Base-by-base conservation (phyloP, 768 basidiomycete genomes). In the Collybiopsis luxurians region DNA sequence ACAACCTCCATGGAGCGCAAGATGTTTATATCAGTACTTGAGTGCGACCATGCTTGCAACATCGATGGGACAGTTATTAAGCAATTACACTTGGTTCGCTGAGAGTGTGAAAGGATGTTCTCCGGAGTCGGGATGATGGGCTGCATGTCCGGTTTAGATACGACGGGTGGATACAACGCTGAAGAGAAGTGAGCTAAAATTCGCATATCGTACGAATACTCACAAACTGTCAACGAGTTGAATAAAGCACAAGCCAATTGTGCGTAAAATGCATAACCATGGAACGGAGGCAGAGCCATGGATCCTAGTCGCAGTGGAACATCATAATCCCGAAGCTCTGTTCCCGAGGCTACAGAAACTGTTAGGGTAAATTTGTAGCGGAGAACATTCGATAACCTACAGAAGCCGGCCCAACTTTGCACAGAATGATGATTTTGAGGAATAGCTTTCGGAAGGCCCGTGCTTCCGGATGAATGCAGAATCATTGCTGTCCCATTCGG, bases 401-500 rank as follows among this genome's bases (percentile, higher is more conserved):
- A 19, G 31, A 49, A 36, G 13, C 27, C 28, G 4, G 62, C 64
- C 67, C 67, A 73, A 7, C 69, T 63, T 2, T 62, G 38, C 4
- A 59, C 48, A 6, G 57, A 63, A 1, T 58, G 42, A 43, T 69
- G 50, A 2, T 64, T 72, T 38, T 68, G 63, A 1, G 67, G 61
- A 38, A 76, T 71, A 1, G 74, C 63, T 48, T 74, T 75, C 0
- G 75, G 73, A 23, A 71, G 68, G 1, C 74, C 73, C 0, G 75
- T 74, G 43, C 75, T 75, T 12, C 75, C 75, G 0, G 77, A 75
- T 0, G 76, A 78, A 52, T 76, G 73, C 2, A 75, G 53, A 53
- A 68, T 70, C 28, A 64, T 54, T n/a, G 62, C 34, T 6, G 68
- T 34, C 17, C 60, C 65, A 11, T 71, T 59, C 1, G 53, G 31